Base-by-base conservation (phyloP, 768 basidiomycete species). In the Boletus vinaceobasis region DNA sequence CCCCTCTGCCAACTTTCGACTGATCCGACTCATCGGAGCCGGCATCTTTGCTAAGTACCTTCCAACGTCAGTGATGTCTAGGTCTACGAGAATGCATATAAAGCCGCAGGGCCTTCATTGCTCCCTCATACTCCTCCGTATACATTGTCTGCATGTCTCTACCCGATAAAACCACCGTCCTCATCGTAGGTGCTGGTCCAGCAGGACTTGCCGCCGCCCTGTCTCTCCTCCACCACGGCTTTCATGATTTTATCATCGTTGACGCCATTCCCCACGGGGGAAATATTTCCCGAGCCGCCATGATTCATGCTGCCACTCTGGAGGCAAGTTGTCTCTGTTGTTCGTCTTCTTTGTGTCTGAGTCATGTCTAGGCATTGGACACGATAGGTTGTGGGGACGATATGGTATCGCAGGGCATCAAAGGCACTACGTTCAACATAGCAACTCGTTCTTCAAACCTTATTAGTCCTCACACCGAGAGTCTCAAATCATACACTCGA, bases 161-260 rank as follows among this genome's bases (percentile, higher is more conserved):
- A 46, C 19, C 59, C 54, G 10, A 56, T 3, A 62, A 52, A 43
- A 75, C 78, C 5, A 74, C 74, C 26, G 65, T 81, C 29, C 74
- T 81, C 47, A 72, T 83, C 26, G 74, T 82, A 10, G 80, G 79
- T 29, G 78, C 77, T 26, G 80, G 81, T 17, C 81, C 81, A 23
- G 61, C 73, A 0, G 81, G 81, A 8, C 74, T 82, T 47, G 68
- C 77, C 0, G 65, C 73, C 43, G 81, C 80, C 23, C 61, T 80
- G 15, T 74, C 79, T 17, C 74, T 82, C 7, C 60, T 69, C 17
- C 66, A 74, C 11, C 71, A 78, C 9, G 75, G 75, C 2, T 72
- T 73, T 40, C 63, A 54, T 29, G 74, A 80, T 35, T 53, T 83
- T 65, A 50, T 75, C 15, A 65, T 80, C 15, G 77, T 81, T 3